These are phyloP conservation scores for Botrytis cinerea DNA, from an alignment of 2,329 filamentous ascomycete species.

Conservation along the genomic window DNA sequence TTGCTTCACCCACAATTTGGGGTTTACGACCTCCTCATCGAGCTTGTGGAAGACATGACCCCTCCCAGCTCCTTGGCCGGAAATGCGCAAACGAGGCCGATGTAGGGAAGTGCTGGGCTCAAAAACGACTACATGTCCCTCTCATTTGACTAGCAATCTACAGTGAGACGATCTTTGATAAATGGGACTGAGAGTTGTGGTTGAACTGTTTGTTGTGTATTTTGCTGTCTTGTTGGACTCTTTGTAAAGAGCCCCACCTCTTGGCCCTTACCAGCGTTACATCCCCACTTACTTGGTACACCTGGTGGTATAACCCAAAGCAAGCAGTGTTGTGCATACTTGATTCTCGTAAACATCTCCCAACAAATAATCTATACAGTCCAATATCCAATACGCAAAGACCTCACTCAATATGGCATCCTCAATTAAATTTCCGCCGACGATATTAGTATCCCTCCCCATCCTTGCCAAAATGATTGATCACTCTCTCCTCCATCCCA, in stretches of 20 bases:
- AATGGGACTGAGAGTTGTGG: not conserved
- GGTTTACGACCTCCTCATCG: not conserved
- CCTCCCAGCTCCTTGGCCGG: no score
- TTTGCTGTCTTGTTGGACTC: not conserved
- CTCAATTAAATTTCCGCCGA: conserved; percentile 6
- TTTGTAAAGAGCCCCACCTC: not conserved
- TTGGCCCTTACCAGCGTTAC: not conserved
- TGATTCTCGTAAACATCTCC: not conserved
- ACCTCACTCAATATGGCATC: not conserved
- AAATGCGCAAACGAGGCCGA: not conserved
- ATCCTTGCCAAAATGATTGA: conserved; percentile 59
- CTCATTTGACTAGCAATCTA: not conserved
- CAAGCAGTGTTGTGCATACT: not conserved
- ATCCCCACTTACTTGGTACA: no score
- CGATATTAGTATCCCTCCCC: conserved; percentile 47
- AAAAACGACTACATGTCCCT: not conserved
- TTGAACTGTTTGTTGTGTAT: not conserved
- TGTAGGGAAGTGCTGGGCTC: not conserved
- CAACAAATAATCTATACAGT: not conserved
- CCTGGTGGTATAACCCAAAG: no score
- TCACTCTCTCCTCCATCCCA: conserved; percentile 62
- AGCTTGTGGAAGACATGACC: not conserved
- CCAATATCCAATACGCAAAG: not conserved
- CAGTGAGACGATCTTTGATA: not conserved
- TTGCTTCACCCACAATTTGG: not conserved